These are phyloP conservation scores for Solanum chilense DNA, from an alignment of 257 asterid genomes.

Conservation along the genomic window DNA sequence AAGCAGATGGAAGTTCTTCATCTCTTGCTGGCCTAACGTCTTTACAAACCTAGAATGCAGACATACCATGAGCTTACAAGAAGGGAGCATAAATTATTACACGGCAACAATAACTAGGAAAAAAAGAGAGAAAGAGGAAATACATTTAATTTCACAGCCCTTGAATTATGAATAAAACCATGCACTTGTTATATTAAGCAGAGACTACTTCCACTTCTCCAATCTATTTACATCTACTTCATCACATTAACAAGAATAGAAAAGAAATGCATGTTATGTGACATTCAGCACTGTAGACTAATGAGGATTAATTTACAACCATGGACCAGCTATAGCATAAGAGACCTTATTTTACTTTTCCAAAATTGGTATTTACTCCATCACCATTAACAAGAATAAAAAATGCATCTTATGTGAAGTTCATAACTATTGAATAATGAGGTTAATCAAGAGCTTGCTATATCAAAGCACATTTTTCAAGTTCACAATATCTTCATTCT, in stretches of 20 bases:
- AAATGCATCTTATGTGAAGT: not conserved
- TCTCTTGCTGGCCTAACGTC: constrained; percentile 69
- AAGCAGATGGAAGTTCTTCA: constrained; percentile 88
- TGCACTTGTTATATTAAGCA: not conserved
- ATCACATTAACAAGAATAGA: not conserved
- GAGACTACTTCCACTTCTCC: not conserved
- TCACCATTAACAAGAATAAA: not conserved
- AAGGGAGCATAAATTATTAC: not conserved
- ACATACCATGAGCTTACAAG: not conserved
- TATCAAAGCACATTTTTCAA: not conserved
- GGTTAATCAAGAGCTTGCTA: not conserved
- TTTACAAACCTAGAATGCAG: constrained; percentile 53
- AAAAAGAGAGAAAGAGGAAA: not conserved
- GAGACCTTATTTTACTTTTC: not conserved
- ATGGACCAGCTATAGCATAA: not conserved
- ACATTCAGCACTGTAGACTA: not conserved
- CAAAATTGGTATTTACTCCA: not conserved
- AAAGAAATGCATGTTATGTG: not conserved
- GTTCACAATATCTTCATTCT: not conserved
- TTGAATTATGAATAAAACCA: not conserved
- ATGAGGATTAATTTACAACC: not conserved
- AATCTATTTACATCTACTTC: not conserved
- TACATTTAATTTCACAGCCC: not conserved
- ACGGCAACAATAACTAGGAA: not conserved
- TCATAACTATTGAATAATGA: not conserved